Percentiles rank a stretch among this genome's conserved stretches.
phyloP scores from a whole-genome alignment of 805 yeast species.

The Nakazawaea ishiwadae region DNA sequence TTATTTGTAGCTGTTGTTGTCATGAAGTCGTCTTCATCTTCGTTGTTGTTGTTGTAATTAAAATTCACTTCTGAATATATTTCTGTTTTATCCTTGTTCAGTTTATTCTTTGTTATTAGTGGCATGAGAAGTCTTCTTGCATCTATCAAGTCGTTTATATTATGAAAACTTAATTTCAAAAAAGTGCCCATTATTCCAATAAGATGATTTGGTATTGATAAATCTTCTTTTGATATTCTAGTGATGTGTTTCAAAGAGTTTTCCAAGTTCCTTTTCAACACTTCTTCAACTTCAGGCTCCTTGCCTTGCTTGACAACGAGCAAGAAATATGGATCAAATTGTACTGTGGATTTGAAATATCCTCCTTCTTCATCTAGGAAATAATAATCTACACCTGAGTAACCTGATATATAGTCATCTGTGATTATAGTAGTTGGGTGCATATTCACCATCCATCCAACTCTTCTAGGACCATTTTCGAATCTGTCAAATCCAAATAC shows the following conservation, averaged over 20 bases:
- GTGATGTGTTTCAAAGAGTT: constrained; percentile 50
- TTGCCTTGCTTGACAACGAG: constrained; percentile 56
- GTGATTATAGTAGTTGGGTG: constrained; percentile 75
- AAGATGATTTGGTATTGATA: constrained; percentile 79
- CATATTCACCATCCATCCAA: constrained; percentile 94
- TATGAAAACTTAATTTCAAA: constrained; percentile 68
- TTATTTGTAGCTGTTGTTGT: constrained; percentile 20
- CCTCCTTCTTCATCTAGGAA: constrained; percentile 97
- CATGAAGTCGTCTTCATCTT: constrained; percentile 24
- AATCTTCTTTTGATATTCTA: constrained; percentile 69
- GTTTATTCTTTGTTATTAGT: constrained; percentile 61
- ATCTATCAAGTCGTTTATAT: constrained; percentile 64
- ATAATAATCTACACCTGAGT: constrained; percentile 89
- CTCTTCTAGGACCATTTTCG: constrained; percentile 62
- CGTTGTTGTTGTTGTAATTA: constrained; percentile 28
- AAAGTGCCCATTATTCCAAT: constrained; percentile 66
- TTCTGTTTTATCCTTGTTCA: constrained; percentile 57
- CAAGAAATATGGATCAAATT: constrained; percentile 83
- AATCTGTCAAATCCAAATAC: constrained; percentile 85
- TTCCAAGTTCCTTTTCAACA: constrained; percentile 64
- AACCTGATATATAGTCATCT: constrained; percentile 57
- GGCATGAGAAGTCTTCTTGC: constrained; percentile 73
- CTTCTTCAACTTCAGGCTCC: constrained; percentile 83
- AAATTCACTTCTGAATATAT: constrained; percentile 56
- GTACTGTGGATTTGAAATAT: constrained; percentile 79